Percentiles rank a stretch among this genome's conserved stretches.
phyloP scores from a whole-genome alignment of 306 rosid genomes.

The Benincasa hispida region DNA sequence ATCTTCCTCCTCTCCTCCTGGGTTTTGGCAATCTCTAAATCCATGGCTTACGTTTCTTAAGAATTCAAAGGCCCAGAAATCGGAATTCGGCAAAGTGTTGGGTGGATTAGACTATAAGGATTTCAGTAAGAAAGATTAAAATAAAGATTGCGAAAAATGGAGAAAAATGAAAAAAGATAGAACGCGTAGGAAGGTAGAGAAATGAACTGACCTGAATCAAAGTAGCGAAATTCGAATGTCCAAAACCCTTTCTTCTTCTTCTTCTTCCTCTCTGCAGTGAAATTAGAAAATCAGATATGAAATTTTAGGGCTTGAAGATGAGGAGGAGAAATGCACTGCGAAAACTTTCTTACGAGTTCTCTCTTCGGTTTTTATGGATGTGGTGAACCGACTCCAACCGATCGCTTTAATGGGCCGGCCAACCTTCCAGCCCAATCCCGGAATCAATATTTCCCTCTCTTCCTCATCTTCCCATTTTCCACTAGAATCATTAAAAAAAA shows the following conservation, averaged over 20 bases:
- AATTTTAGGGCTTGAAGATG: neutral
- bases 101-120: neutral
- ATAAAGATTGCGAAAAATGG: neutral
- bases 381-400: neutral
- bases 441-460: no score
- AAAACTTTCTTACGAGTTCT: neutral
- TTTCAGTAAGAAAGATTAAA: neutral
- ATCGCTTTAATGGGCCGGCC: neutral
- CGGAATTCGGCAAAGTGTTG: neutral
- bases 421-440: neutral
- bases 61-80: neutral
- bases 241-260: neutral
- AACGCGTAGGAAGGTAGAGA: neutral
- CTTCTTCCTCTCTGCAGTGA: neutral
- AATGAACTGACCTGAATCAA: neutral
- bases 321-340: neutral
- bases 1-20: conserved; percentile 61
- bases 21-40: conserved; percentile 67
- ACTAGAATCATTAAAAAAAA: no score
- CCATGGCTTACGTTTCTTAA: conserved; percentile 7
- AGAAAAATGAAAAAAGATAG: neutral
- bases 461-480: no score
- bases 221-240: neutral
- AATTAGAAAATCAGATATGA: neutral
- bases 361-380: neutral